Conservation (phyloP, 371 early-diverging fungal species). For the Mucor irregularis region DNA sequence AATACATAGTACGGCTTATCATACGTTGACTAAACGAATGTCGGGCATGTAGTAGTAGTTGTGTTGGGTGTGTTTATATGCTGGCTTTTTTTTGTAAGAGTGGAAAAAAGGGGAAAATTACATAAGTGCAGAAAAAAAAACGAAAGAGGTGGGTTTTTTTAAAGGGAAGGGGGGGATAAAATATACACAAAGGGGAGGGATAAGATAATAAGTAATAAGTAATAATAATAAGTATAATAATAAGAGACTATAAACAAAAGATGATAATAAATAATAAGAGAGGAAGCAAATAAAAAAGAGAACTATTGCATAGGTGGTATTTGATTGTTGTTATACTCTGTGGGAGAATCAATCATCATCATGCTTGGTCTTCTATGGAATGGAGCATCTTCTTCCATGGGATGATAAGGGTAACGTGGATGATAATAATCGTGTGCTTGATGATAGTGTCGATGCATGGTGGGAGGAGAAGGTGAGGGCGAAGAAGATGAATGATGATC, state of each 20-base stretch:
- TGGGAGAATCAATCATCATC: too few species aligned
- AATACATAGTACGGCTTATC: too few species aligned
- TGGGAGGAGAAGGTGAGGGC: neutral
- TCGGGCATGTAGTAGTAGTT: too few species aligned
- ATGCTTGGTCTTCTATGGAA: too few species aligned
- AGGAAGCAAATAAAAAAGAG: neutral
- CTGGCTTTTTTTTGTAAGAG: neutral
- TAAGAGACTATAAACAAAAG: neutral
- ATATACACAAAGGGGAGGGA: neutral
- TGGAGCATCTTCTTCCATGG: constrained; percentile 1
- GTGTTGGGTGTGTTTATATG: neutral
- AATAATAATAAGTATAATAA: constrained; percentile 1
- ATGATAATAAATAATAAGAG: neutral
- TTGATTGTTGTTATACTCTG: too few species aligned
- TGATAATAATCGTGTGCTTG: neutral
- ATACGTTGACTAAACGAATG: too few species aligned
- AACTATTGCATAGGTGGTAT: constrained; percentile 12
- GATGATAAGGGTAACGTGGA: neutral
- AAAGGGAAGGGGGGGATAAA: too few species aligned
- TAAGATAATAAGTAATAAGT: neutral
- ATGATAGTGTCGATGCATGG: constrained; percentile 1
- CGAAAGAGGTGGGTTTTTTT: too few species aligned
- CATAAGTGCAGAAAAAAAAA: neutral
- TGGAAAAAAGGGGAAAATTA: neutral
- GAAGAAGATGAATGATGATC: neutral